These are phyloP conservation scores for Lentinula boryana DNA, from an alignment of 768 basidiomycete species.

Conservation along the genomic window DNA sequence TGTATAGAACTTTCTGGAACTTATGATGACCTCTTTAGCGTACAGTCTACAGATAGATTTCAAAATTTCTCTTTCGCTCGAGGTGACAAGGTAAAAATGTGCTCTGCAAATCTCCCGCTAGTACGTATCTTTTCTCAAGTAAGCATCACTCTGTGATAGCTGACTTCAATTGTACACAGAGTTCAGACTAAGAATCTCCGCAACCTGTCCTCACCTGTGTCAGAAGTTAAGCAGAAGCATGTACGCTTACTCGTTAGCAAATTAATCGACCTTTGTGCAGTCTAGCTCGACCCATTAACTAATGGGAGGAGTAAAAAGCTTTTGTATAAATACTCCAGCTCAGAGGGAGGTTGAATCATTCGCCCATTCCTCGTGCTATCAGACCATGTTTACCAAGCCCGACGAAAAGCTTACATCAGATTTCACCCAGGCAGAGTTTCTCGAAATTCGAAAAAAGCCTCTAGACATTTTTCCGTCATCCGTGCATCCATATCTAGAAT, in stretches of 20 bases:
- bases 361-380: neutral
- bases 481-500: slow-evolving; percentile 38
- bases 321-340: neutral
- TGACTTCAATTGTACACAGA: neutral
- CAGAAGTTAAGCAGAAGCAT: neutral
- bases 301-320: neutral
- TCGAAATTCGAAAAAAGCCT: slow-evolving; percentile 10
- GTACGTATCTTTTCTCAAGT: neutral
- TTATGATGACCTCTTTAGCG: too few species aligned
- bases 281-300: neutral
- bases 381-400: slow-evolving; percentile 20
- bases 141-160: neutral
- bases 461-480: slow-evolving; percentile 22
- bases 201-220: neutral
- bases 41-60: too few species aligned
- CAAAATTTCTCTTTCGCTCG: neutral
- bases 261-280: neutral
- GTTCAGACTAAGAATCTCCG: neutral
- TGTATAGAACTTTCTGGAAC: neutral
- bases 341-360: neutral
- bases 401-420: slow-evolving; percentile 6
- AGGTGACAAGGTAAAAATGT: neutral
- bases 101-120: neutral
- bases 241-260: neutral
- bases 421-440: slow-evolving; percentile 18